Conservation (phyloP, 1,284 basidiomycete species). For the Leccinum fuscescens region DNA sequence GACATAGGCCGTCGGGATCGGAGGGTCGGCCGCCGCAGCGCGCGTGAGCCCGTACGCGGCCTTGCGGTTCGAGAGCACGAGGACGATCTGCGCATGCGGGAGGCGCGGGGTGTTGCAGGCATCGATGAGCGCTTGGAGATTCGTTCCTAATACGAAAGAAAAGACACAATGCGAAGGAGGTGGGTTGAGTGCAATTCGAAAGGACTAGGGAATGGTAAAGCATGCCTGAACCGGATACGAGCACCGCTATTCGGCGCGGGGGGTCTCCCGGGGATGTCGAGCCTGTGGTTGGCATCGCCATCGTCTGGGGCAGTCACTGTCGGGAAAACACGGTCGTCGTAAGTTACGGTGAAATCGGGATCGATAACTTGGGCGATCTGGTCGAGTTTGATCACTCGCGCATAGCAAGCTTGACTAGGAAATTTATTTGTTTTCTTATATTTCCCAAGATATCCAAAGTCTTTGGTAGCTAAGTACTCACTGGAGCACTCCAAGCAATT, state of each 20-base stretch:
- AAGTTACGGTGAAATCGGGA: slow-evolving; percentile 8
- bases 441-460: not conserved
- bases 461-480: not conserved
- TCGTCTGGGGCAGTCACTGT: not conserved
- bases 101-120: slow-evolving; percentile 68
- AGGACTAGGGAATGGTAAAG: not conserved
- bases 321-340: slow-evolving; percentile 4
- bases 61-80: slow-evolving; percentile 92
- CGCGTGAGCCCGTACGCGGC: slow-evolving; percentile 87
- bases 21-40: slow-evolving; percentile 61
- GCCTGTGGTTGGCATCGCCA: slow-evolving; percentile 8
- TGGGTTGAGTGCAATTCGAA: not conserved
- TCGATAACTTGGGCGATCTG: not conserved
- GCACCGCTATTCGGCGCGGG: slow-evolving; percentile 53
- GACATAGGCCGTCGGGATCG: slow-evolving; percentile 83
- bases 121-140: slow-evolving; percentile 94
- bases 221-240: slow-evolving; percentile 83
- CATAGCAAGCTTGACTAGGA: not conserved
- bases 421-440: not conserved
- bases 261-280: not conserved
- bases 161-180: not conserved
- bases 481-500: not conserved
- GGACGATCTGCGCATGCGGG: slow-evolving; percentile 69
- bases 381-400: not conserved
- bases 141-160: slow-evolving; percentile 65